These are phyloP conservation scores for Cladosporium velox DNA, from an alignment of 2,329 filamentous ascomycete genomes.

Conservation along the genomic window DNA sequence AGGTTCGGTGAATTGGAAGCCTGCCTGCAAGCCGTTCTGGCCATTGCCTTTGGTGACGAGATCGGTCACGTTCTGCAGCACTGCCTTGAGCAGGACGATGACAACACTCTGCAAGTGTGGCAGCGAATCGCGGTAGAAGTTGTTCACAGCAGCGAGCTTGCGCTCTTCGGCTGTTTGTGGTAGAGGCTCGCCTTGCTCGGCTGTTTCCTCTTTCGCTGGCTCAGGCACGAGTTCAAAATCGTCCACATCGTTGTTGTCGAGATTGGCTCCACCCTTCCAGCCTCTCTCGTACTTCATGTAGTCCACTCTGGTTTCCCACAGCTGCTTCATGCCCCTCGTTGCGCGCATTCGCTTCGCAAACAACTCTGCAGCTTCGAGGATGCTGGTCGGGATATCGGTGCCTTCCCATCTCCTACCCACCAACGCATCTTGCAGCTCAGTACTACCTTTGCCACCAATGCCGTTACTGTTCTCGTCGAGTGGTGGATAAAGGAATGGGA, in stretches of 20 bases:
- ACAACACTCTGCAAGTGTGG: conserved; percentile 89
- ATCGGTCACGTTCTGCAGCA: conserved; percentile 85
- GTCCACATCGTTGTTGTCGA: conserved; percentile 39
- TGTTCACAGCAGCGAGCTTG: conserved; percentile 62
- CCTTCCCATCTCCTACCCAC: conserved; percentile 89
- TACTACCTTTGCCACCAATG: conserved; percentile 83
- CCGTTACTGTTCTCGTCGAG: conserved; percentile 86
- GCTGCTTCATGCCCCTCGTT: conserved; percentile 84
- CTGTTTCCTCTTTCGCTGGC: conserved; percentile 37
- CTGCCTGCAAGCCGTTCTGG: conserved; percentile 53
- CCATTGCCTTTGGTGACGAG: conserved; percentile 64
- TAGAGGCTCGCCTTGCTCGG: conserved; percentile 32
- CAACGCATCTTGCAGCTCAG: conserved; percentile 74
- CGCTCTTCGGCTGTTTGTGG: conserved; percentile 32
- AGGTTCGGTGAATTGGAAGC: conserved; percentile 42
- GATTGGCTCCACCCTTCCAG: conserved; percentile 64
- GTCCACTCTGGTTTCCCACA: conserved; percentile 90
- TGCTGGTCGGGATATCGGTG: conserved; percentile 90
- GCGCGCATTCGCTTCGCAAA: conserved; percentile 90
- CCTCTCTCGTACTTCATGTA: conserved; percentile 92
- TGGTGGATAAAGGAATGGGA: conserved; percentile 95
- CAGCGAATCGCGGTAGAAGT: conserved; percentile 76
- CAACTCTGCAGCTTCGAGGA: conserved; percentile 88
- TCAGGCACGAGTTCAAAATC: conserved; percentile 33
- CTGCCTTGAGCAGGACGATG: conserved; percentile 86